Evolutionary conservation across 1,139 yeast genomes (phyloP), one percentile per base, ranked within the genome.

Genomic region (Kurtzmaniella natalensis): DNA sequence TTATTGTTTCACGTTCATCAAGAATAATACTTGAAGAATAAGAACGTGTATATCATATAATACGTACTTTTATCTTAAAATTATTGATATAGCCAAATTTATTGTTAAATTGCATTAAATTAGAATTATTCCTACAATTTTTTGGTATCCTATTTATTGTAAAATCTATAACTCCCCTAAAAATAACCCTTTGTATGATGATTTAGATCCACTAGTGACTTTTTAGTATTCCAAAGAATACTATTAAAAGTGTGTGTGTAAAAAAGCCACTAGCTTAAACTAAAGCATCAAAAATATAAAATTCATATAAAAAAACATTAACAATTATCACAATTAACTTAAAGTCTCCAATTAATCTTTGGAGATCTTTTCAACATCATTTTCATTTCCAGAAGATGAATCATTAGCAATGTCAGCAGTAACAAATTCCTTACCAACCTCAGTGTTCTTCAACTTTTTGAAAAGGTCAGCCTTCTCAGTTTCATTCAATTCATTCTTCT

Each of bases 381-480:
- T 16, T 18, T 14, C 18, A 15, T 14, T 28, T 5, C n/a, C 11
- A 22, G 34, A 24, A 31, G 34, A 25, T n/a, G 31, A 17, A 11
- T 26, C 33, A 4, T 24, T 53, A 13, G 43, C 53, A 11, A 21
- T 31, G 5, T 24, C 53, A 13, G 43, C 53, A 22, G 25, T 22
- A 22, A n/a, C 16, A 16, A 11, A 23, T 13, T 50, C 53, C 3
- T 47, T 44, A 42, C 59, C 43, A 41, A 53, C 31, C 32, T 46
- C 44, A 32, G 51, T 46, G 19, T 47, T 44, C 46, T 53, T 59
- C 28, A 65, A 61, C 50, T 71, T 58, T 30, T 49, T 55, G 51
- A 81, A 79, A 51, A 82, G 67, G 30, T 63, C 71, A 25, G 68
- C 71, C 50, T 73, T 70, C 58, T 82, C 76, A 22, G 57, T 71